A percentile compares a stretch with the other conserved stretches of the same genome.
phyloP scores from a whole-genome alignment of 1,284 basidiomycete genomes.

The Psilocybe mexicana region DNA sequence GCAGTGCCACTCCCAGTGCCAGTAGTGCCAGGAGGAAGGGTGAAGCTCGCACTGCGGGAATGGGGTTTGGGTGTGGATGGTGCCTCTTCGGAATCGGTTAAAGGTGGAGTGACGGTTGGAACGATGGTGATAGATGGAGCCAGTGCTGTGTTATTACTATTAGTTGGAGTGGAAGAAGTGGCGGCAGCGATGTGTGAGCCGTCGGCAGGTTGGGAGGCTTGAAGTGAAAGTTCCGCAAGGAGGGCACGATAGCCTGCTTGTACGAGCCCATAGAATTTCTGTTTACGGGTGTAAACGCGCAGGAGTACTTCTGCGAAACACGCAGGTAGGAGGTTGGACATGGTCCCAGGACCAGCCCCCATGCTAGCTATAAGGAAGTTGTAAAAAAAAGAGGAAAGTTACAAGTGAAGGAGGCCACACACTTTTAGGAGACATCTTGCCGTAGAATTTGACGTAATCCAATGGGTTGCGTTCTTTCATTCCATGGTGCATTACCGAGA shows the following conservation, averaged over 20 bases:
- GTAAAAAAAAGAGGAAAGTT: not conserved
- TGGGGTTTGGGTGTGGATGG: constrained; percentile 37
- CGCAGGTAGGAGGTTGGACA: constrained; percentile 61
- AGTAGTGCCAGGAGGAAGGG: constrained; percentile 7
- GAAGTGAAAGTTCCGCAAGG: constrained; percentile 32
- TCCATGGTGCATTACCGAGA: constrained; percentile 68
- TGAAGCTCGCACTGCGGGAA: constrained; percentile 26
- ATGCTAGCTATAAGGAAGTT: constrained; percentile 35
- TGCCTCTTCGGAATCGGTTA: constrained; percentile 25
- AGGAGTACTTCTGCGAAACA: constrained; percentile 65
- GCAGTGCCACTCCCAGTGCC: not conserved
- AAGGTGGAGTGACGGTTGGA: constrained; percentile 17
- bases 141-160: no score
- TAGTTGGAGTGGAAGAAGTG: not conserved
- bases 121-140: not conserved
- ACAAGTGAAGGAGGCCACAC: constrained; percentile 21
- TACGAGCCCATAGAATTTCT: constrained; percentile 48
- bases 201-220: not conserved
- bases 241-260: constrained; percentile 68
- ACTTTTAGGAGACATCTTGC: constrained; percentile 65
- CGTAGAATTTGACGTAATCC: constrained; percentile 69
- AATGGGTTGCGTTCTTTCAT: constrained; percentile 72
- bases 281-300: constrained; percentile 67
- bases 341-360: constrained; percentile 53
- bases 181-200: not conserved